A percentile compares a stretch with the other conserved stretches of the same genome.
phyloP scores from a whole-genome alignment of 73 alveolate genomes.

The Paramecium pentaurelia region DNA sequence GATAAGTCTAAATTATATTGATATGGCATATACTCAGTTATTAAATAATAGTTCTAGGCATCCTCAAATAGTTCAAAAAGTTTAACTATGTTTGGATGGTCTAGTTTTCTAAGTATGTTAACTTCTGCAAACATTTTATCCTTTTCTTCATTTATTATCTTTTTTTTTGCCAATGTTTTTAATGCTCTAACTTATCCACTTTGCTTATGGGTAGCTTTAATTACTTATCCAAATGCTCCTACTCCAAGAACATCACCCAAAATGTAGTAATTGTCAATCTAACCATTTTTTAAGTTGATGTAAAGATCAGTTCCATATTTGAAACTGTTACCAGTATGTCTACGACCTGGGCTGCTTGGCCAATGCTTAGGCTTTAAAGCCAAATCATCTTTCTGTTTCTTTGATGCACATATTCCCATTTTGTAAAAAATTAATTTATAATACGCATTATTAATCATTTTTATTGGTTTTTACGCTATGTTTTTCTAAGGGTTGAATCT shows the following conservation, averaged over 20 bases:
- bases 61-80: constrained; percentile 55
- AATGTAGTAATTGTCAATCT: constrained; percentile 13
- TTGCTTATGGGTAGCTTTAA: constrained; percentile 39
- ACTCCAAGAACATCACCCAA: constrained; percentile 48
- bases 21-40: constrained; percentile 32
- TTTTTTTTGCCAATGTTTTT: constrained; percentile 40
- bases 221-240: constrained; percentile 62
- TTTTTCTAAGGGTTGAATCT: constrained; percentile 69
- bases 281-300: constrained; percentile 27
- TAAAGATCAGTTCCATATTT: constrained; percentile 46
- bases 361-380: background rate
- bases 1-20: background rate
- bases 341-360: constrained; percentile 28
- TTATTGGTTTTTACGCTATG: constrained; percentile 61
- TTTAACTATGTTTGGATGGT: constrained; percentile 57
- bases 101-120: constrained; percentile 39
- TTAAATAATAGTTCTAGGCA: constrained; percentile 38
- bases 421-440: background rate
- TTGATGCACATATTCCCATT: constrained; percentile 36
- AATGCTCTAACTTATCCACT: constrained; percentile 51
- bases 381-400: constrained; percentile 12
- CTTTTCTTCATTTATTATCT: constrained; percentile 54
- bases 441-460: constrained; percentile 46
- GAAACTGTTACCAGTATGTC: constrained; percentile 42
- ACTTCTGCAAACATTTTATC: constrained; percentile 60